Evolutionary conservation across 2,329 filamentous ascomycete species (phyloP), one percentile per base, ranked within the genome.

Genomic region (Davidsoniella virescens): DNA sequence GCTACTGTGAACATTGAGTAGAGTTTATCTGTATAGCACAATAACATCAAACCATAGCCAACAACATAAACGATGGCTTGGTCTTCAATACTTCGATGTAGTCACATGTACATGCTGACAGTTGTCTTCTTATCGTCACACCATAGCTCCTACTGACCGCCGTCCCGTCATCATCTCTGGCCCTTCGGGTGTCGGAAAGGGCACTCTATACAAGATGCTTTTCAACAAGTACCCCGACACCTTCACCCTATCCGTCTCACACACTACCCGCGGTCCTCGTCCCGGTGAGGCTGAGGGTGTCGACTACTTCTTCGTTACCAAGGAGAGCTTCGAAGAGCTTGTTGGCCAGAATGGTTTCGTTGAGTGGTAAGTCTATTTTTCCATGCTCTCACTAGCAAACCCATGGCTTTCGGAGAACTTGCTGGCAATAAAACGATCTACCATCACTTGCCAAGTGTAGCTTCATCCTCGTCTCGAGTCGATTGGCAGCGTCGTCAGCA

Each of bases 181-280:
- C 51, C 85, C 85, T 54, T 83, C 78, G 9, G 85, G 85, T 62
- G 77, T 85, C 44, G 85, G 85, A 57, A 92, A 92, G 67, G 84
- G 82, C 58, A 90, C 85, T 10, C 78, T 90, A 54, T 80, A 84
- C 64, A 79, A 79, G 60, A 71, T 75, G 44, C 78, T 90, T 46
- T 82, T 87, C 62, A 68, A 73, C 39, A 57, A 59, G 52, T 67
- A 75, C 62, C 70, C 70, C 12, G 66, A 72, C 51, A 64, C 62
- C 56, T 75, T 75, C 59, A 64, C 68, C 18, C 70, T 77, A 29
- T 75, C 75, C 52, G 73, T 80, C 52, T 76, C 75, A 54, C 82
- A 94, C 70, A 95, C 88, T 6, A 94, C 88, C 25, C 82, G 88
- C 37, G 58, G 67, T 1, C 87, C 88, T 1, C 80, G 88, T 20